Evolutionary conservation across 2,329 filamentous ascomycete species (phyloP), one percentile per base, ranked within the genome.

Genomic region (Aspergillus japonicus): DNA sequence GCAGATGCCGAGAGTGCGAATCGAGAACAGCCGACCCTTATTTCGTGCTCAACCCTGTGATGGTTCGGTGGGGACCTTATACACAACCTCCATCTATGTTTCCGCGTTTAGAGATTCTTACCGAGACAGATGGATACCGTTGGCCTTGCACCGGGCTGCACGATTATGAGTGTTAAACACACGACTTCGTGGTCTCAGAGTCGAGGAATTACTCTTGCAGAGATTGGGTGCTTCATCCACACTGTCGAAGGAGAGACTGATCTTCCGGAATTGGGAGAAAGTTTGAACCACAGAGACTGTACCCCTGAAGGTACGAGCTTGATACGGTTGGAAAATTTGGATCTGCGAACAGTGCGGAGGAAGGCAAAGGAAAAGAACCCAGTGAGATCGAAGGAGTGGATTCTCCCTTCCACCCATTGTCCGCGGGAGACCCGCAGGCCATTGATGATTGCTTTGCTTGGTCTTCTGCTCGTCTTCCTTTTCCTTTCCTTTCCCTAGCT

Each of bases 291-390:
- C 14, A 35, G 33, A 11, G 33, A 35, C 33, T 24, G 21, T 53
- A 2, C 51, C 35, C 35, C 51, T 53, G 12, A 29, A 21, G 16
- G 21, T 16, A 7, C 5, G 16, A 19, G 39, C 8, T 44, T 19
- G n/a, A 44, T 44, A 44, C 39, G 39, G 16, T 6, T 44, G 2
- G 16, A 44, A 68, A 66, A 68, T 68, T 68, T 68, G 63, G 66
- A 68, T 68, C 65, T 68, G 66, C 66, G 66, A 68, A 68, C 64
- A 33, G 55, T 66, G 62, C 59, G 65, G 65, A 63, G 61, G 64
- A 48, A 47, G n/a, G 44, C 44, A 55, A 31, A 35, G 44, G 19
- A 47, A 44, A 19, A 44, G 23, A 35, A 47, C 47, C 42, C 47
- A 48, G 59, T 59, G 42, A 23, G 47, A 58, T 58, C 49, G 54